A percentile compares a stretch with the other conserved stretches of the same genome.
Conservation (phyloP, 495 filamentous ascomycete species). For the Chaetomium fimeti region DNA sequence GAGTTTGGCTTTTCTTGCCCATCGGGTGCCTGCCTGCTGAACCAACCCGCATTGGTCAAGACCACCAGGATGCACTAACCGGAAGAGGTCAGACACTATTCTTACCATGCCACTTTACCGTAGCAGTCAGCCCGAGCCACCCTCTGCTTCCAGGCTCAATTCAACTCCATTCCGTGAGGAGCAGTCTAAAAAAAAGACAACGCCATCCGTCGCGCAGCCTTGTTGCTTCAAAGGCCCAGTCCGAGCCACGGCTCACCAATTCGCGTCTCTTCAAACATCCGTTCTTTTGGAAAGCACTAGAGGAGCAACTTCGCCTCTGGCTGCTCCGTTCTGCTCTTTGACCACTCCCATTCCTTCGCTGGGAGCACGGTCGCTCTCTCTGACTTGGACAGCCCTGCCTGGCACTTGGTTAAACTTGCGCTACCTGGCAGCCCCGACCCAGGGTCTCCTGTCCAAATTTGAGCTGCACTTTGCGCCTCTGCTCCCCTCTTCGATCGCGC, state of each 20-base stretch:
- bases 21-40: no score
- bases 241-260: conserved; percentile 20
- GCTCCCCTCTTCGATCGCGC: neutral
- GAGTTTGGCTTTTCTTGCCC: no score
- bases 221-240: conserved; percentile 12
- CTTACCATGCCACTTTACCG: conserved; percentile 3
- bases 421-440: neutral
- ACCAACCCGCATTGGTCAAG: neutral
- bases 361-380: conserved; percentile 16
- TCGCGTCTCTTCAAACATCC: conserved; percentile 19
- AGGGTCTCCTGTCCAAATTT: conserved; percentile 9
- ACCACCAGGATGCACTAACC: neutral
- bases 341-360: conserved; percentile 15
- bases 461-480: conserved; percentile 15
- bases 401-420: conserved; percentile 9
- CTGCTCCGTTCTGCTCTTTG: conserved; percentile 13
- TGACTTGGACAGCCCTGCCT: conserved; percentile 23
- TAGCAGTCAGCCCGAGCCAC: conserved; percentile 10
- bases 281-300: conserved; percentile 22
- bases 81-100: conserved; percentile 6
- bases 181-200: conserved; percentile 20
- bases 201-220: conserved; percentile 13
- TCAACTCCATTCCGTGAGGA: conserved; percentile 22
- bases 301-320: conserved; percentile 29
- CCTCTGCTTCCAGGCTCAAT: conserved; percentile 22